These are phyloP conservation scores for Sarocladium oryzae DNA, from an alignment of 2,329 filamentous ascomycete genomes.

Conservation along the genomic window DNA sequence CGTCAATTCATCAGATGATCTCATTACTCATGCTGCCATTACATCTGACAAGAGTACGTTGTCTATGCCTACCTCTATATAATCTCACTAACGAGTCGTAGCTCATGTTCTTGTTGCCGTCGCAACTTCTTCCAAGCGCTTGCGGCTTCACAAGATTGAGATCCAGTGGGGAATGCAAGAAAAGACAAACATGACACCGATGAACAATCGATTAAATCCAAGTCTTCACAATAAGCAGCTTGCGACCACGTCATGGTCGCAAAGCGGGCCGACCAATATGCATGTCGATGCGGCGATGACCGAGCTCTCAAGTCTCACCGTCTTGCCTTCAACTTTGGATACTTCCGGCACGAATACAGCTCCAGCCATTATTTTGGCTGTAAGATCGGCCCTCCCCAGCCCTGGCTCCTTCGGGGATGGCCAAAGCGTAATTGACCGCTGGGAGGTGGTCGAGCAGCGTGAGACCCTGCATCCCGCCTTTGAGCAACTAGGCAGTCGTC, in stretches of 20 bases:
- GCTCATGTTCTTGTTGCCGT: constrained; percentile 57
- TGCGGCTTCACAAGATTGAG: constrained; percentile 66
- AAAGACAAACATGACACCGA: constrained; percentile 21
- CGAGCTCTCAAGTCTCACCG: constrained; percentile 67
- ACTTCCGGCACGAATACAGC: constrained; percentile 46
- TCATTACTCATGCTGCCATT: constrained; percentile 74
- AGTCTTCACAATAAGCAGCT: constrained; percentile 49
- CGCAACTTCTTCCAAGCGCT: constrained; percentile 62
- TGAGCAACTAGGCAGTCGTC: constrained; percentile 62
- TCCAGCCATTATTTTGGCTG: constrained; percentile 61
- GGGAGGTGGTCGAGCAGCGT: constrained; percentile 69
- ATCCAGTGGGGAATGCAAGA: constrained; percentile 61
- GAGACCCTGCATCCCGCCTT: constrained; percentile 68
- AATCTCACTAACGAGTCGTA: constrained; percentile 24
- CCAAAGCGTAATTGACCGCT: constrained; percentile 72
- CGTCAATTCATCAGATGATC: constrained; percentile 62
- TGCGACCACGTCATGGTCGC: constrained; percentile 52
- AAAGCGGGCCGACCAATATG: constrained; percentile 36
- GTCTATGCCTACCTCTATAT: too few relatives aligned
- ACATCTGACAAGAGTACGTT: constrained; percentile 65
- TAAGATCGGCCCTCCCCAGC: constrained; percentile 58
- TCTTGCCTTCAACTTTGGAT: constrained; percentile 62
- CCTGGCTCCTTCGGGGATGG: constrained; percentile 48
- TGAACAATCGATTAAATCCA: constrained; percentile 41
- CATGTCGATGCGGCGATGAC: constrained; percentile 45